Evolutionary conservation across 306 rosid genomes (phyloP).

Genomic region (Quercus mongolica): DNA sequence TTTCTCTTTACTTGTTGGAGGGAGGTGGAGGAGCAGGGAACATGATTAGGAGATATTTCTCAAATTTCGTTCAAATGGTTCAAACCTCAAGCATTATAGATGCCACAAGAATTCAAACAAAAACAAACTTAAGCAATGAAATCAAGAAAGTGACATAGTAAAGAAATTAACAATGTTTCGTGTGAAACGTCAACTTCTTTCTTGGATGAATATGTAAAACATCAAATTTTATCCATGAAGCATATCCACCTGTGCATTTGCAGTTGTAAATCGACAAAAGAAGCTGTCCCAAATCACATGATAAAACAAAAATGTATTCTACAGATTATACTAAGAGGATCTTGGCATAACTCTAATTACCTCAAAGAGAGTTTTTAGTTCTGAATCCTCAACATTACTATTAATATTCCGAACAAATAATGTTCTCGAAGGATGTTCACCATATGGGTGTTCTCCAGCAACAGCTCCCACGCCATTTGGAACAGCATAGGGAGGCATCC

Average conservation of each 20-base stretch:
- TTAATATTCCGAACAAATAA: constrained; percentile 89
- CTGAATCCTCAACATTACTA: constrained; percentile 90
- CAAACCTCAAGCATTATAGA: neutral
- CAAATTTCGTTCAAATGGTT: neutral
- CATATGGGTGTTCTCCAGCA: constrained; percentile 96
- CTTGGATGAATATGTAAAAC: neutral
- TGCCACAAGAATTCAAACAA: neutral
- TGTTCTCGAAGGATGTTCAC: constrained; percentile 96
- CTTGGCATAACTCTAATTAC: constrained; percentile 32
- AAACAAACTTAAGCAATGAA: neutral
- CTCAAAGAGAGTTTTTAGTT: constrained; percentile 77
- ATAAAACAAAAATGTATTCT: constrained; percentile 1
- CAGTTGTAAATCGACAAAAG: neutral
- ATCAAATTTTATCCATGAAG: constrained; percentile 2
- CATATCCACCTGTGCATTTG: neutral
- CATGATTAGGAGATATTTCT: neutral
- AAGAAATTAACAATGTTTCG: neutral
- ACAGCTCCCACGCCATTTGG: constrained; percentile 72
- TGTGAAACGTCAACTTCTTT: neutral
- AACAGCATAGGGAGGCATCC: constrained; percentile 46
- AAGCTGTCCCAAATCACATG: neutral
- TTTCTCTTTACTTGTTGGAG: neutral
- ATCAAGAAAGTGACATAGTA: neutral
- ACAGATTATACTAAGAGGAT: constrained; percentile 3
- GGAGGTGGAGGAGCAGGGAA: neutral